Base-by-base conservation (phyloP, 2,329 filamentous ascomycete genomes). In the Hypoxylon sp. region DNA sequence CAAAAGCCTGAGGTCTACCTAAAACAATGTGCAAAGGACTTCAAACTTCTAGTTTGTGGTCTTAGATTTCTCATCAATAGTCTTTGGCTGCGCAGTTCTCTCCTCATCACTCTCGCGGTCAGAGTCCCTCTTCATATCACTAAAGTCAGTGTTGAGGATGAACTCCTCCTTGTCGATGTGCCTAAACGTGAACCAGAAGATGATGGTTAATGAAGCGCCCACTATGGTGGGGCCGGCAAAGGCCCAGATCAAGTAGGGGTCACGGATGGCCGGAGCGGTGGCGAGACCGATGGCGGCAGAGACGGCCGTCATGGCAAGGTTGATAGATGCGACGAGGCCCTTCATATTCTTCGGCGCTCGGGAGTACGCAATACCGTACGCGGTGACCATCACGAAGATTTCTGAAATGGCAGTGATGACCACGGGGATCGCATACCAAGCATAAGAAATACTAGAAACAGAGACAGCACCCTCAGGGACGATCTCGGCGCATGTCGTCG, bases 281-380 rank as follows among this genome's bases (percentile, higher is more conserved):
- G 82, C 80, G 60, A 84, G 88, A n/a, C 89, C 90, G 53, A 94
- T 80, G 36, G 91, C 91, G 30, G 89, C 84, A 0, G 89, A 88
- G 71, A 94, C 84, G 63, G 91, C 91, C 30, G 84, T 89, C 85
- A 88, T 93, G 82, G 91, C 90, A 41, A 93, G 84, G 75, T 89
- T 89, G 73, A 93, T 83, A 19, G 87, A 87, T 79, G 87, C 85
- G 73, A 94, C 90, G n/a, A 94, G 84, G 1, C 89, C 91, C 71
- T 91, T 90, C 92, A 94, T 94, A 82, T 93, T 93, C 75, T 86
- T 88, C 25, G 92, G 92, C 0, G 91, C 91, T 80, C 93, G 93
- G 77, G 89, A 90, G 82, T 89, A 94, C 34, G 92, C 92, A 70
- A 93, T 93, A 77, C 93, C 91, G 70, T 91, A 87, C 1, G 89